phyloP scores from a whole-genome alignment of 2,329 filamentous ascomycete genomes.

The Colletotrichum orbiculare region DNA sequence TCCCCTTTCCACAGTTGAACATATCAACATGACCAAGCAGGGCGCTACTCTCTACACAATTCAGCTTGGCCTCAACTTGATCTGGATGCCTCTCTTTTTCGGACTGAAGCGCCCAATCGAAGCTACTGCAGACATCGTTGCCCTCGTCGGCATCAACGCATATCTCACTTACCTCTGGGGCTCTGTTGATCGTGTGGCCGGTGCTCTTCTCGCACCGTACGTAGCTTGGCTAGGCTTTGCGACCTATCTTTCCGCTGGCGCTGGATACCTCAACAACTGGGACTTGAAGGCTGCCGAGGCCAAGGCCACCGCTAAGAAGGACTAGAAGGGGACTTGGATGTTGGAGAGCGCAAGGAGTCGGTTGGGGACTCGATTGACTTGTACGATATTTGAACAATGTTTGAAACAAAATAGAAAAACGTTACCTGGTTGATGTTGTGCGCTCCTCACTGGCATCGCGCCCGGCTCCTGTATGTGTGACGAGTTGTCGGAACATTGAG shows the following conservation, averaged over 20 bases:
- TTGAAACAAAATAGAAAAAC: too few relatives aligned
- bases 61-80: slow-evolving; percentile 85
- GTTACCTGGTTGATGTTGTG: too few relatives aligned
- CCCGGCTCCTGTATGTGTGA: too few relatives aligned
- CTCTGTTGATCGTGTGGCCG: slow-evolving; percentile 76
- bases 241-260: slow-evolving; percentile 81
- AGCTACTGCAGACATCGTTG: slow-evolving; percentile 80
- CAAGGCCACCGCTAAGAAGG: slow-evolving; percentile 38
- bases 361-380: too few relatives aligned
- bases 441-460: too few relatives aligned
- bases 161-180: slow-evolving; percentile 83
- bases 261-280: slow-evolving; percentile 77
- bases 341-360: too few relatives aligned
- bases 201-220: slow-evolving; percentile 83
- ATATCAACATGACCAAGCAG: slow-evolving; percentile 69
- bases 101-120: slow-evolving; percentile 76
- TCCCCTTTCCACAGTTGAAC: slow-evolving; percentile 63
- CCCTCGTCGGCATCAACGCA: slow-evolving; percentile 76
- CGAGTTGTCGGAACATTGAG: too few relatives aligned
- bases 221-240: slow-evolving; percentile 88
- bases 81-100: slow-evolving; percentile 96
- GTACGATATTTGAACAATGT: too few relatives aligned
- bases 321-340: slow-evolving; percentile 1
- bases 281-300: slow-evolving; percentile 52
- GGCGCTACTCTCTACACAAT: slow-evolving; percentile 85